phyloP scores from a whole-genome alignment of 2,329 filamentous ascomycete species.

The Aotearoamyces nothofagi region DNA sequence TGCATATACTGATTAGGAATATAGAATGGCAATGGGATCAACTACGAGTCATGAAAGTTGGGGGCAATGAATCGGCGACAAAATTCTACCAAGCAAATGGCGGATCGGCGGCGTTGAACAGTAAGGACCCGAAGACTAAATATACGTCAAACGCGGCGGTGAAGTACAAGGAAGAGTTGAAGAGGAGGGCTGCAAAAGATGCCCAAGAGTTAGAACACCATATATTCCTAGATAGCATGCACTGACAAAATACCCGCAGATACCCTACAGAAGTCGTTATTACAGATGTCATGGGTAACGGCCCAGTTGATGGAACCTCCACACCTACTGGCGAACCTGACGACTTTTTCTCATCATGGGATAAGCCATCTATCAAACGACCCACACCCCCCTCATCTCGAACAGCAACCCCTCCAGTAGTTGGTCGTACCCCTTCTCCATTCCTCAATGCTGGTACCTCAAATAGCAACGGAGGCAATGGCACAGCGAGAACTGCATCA shows the following conservation, averaged over 20 bases:
- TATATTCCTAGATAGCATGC: too few relatives aligned
- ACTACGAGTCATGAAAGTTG: constrained; percentile 92
- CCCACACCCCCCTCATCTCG: constrained; percentile 88
- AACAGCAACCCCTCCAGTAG: constrained; percentile 69
- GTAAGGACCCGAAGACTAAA: constrained; percentile 94
- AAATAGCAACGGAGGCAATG: constrained; percentile 54
- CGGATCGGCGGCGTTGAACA: constrained; percentile 81
- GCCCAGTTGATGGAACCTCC: constrained; percentile 44
- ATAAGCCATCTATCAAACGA: constrained; percentile 92
- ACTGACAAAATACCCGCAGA: constrained; percentile 30
- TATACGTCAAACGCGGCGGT: constrained; percentile 86
- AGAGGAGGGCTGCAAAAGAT: constrained; percentile 69
- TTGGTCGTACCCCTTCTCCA: constrained; percentile 74
- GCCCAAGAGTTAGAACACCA: constrained; percentile 79
- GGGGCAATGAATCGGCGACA: constrained; percentile 93
- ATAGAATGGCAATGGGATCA: constrained; percentile 98
- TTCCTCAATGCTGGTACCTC: constrained; percentile 57
- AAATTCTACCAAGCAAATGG: constrained; percentile 98
- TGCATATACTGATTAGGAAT: neutral
- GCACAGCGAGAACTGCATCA: constrained; percentile 63
- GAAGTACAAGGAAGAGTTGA: constrained; percentile 97
- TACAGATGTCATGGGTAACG: constrained; percentile 50
- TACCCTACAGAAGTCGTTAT: constrained; percentile 77
- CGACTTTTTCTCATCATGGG: constrained; percentile 98
- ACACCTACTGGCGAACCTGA: constrained; percentile 71